phyloP scores from a whole-genome alignment of 345 rosid genomes.

The Salix udensis region DNA sequence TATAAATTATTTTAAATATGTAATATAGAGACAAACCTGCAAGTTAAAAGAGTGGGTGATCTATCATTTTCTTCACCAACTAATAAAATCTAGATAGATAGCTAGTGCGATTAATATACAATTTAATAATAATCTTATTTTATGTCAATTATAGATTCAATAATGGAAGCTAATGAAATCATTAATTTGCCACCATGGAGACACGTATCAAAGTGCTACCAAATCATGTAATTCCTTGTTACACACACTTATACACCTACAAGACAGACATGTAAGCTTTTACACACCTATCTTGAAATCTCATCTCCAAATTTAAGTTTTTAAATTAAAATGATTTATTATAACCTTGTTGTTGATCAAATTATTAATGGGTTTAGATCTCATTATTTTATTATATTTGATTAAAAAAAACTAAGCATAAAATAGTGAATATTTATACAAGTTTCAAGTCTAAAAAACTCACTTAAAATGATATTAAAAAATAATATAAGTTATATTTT shows the following conservation, averaged over 20 bases:
- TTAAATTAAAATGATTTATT: not conserved
- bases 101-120: not conserved
- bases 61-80: not conserved
- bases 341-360: rapidly evolving
- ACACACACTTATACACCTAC: too few relatives aligned
- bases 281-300: too few relatives aligned
- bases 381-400: rapidly evolving
- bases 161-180: not conserved
- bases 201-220: not conserved
- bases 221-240: too few relatives aligned
- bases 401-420: too few relatives aligned
- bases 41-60: not conserved
- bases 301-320: too few relatives aligned
- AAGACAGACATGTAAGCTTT: too few relatives aligned
- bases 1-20: too few relatives aligned
- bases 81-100: not conserved
- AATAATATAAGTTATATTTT: too few relatives aligned
- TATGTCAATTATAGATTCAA: not conserved
- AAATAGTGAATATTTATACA: rapidly evolving
- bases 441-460: too few relatives aligned
- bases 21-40: not conserved
- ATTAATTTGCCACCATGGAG: not conserved
- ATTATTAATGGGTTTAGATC: rapidly evolving
- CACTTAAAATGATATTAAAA: too few relatives aligned
- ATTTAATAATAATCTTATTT: not conserved